Base-by-base conservation (phyloP, 345 rosid species). In the Hypericum perforatum region DNA sequence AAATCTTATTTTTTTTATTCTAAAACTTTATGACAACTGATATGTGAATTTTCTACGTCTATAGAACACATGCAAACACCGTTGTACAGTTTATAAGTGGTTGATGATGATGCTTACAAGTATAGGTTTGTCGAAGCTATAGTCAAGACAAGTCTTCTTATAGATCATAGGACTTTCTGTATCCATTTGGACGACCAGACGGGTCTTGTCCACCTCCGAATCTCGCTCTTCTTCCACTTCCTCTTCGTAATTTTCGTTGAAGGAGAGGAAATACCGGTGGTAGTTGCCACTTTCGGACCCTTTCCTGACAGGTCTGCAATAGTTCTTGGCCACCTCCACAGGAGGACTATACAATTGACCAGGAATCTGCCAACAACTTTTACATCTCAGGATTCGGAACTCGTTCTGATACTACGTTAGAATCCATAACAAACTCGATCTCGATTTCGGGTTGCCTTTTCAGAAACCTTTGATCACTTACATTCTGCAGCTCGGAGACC, bases 141-240 rank as follows among this genome's bases (percentile, higher is more conserved):
- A 75, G 52, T 87, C 98, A 53, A 87, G 96, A 63, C 96, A 85
- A 16, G 77, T 84, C 63, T 81, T 87, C 65, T 85, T 80, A 71
- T 91, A 85, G 56, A 84, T 70, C n/a, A 81, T 63, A 29, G 96
- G 68, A 59, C 78, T 81, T 63, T 91, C 95, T 0, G 98, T 91
- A 75, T 91, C 98, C 98, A 87, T 91, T 64, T 91, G 98, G 54
- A 87, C 73, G 36, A 87, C 77, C 12, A 84, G 71, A 38, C 56
- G 92, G 5, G 78, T 69, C 62, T 75, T 75, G 47, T 76, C 78
- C 36, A 65, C 41, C 11, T 71, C 64, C 44, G 54, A 54, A 39
- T 22, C 32, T 22, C 32, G 32, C 32, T 22, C 32, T 46, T 48
- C 16, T 43, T 66, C 54, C 51, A 22, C 32, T 22, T 22, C 32